Conservation (phyloP, 345 rosid species). For the Eutrema heterophyllum region DNA sequence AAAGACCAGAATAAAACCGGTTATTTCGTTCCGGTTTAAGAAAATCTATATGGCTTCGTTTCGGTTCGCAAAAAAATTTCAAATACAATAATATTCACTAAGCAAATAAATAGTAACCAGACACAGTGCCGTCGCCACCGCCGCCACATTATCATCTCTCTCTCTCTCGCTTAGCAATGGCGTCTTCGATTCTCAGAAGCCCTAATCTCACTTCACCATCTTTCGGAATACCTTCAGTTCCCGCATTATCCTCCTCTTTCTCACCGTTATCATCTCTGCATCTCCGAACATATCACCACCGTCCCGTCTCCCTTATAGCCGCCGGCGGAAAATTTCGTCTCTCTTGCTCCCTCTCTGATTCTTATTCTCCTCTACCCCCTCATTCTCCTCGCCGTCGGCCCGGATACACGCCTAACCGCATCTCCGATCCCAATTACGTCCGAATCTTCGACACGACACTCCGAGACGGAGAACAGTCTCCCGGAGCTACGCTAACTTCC, state of each 20-base stretch:
- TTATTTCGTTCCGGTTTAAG: background rate
- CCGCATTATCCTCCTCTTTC: background rate
- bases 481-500: slow-evolving; percentile 88
- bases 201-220: slow-evolving; percentile 8
- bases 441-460: slow-evolving; percentile 93
- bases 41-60: background rate
- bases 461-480: slow-evolving; percentile 97
- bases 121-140: background rate
- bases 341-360: slow-evolving; percentile 26
- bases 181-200: slow-evolving; percentile 12
- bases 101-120: background rate
- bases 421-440: slow-evolving; percentile 66
- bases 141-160: background rate
- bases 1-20: background rate
- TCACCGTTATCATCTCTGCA: slow-evolving; percentile 11
- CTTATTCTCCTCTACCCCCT: slow-evolving; percentile 16
- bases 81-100: background rate
- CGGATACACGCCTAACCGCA: slow-evolving; percentile 55
- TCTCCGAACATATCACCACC: slow-evolving; percentile 2
- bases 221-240: background rate
- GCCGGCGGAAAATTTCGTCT: background rate
- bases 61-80: background rate
- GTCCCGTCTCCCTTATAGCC: slow-evolving; percentile 1
- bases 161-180: slow-evolving; percentile 4
- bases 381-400: slow-evolving; percentile 39